Base-by-base conservation (phyloP, 202 grass and related monocot genomes). In the Bolboschoenoplectus hybrid region DNA sequence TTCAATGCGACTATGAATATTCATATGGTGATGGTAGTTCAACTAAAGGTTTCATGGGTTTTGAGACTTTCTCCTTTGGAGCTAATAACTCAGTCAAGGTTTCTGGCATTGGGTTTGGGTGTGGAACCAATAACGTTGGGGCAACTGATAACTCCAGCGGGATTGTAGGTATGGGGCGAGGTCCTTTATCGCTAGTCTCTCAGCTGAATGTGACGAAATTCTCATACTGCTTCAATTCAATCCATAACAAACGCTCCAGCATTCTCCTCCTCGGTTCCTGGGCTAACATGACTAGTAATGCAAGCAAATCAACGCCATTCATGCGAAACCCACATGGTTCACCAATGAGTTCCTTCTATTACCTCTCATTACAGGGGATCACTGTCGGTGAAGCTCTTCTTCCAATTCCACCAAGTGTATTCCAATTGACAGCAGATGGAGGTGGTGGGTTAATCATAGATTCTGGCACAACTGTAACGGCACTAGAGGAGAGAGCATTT, bases 331-430 rank as follows among this genome's bases (percentile, higher is more conserved):
- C 91, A 10, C 2, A 3, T 11, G 75, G 60, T 7, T 50, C 45
- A 39, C 82, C 86, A 4, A 70, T 67, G 72, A 86, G 86, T 78
- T 92, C 88, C 20, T 95, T 88, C 65, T 95, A 95, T 85, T 95
- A 93, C 91, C 89, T 95, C 74, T 89, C 88, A 10, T 89, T 93
- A 40, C 80, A 91, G 75, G 91, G 89, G 64, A 93, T 95, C 81
- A 87, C 89, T 9, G 63, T 95, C 2, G 89, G 88, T 41, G 60
- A 87, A 26, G 70, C 74, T 5, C 38, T 72, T 39, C 84, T 95
- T 12, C 86, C 88, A 39, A 95, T 95, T 65, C 89, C 92, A 52
- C 87, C 89, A n/a, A 9, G 67, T 10, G 87, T 89, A 14, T 91
- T 93, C 69, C 88, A 34, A 80, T 13, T 91, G 36, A 90, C 89